Percentiles rank a stretch among this genome's conserved stretches.
Evolutionary conservation across 1,139 yeast species (phyloP).

Genomic region (Pichia kudriavzevii): DNA sequence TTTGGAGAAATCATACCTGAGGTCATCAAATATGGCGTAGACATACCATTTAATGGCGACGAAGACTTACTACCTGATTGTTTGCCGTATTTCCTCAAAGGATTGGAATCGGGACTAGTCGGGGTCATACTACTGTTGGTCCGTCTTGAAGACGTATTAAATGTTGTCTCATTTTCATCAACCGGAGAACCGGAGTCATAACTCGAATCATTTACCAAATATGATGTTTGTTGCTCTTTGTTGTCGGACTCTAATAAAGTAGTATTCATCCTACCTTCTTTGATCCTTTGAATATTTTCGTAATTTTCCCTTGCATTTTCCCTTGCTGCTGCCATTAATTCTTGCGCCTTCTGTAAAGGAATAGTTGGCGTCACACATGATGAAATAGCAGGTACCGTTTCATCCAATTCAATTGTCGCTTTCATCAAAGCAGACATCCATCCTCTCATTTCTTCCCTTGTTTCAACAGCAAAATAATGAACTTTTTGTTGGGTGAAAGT

Average conservation of each 20-base stretch:
- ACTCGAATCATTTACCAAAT: too few relatives aligned
- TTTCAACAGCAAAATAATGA: conserved; percentile 92
- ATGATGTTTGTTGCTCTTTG: too few relatives aligned
- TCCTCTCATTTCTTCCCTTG: conserved; percentile 81
- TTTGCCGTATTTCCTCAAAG: too few relatives aligned
- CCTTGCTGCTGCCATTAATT: conserved; percentile 71
- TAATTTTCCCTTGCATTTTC: conserved; percentile 62
- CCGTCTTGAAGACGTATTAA: conserved; percentile 3
- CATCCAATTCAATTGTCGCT: conserved; percentile 94
- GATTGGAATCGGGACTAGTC: conserved; percentile 14
- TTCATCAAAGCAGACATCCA: conserved; percentile 96
- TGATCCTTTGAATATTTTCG: conserved; percentile 36
- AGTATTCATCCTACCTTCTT: too few relatives aligned
- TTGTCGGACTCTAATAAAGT: too few relatives aligned
- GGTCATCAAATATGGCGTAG: conserved; percentile 55
- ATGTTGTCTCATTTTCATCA: conserved; percentile 18
- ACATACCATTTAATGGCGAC: conserved; percentile 37
- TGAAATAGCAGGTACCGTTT: conserved; percentile 85
- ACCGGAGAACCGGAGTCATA: conserved; percentile 11
- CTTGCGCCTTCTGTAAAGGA: conserved; percentile 79
- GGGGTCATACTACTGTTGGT: conserved; percentile 17
- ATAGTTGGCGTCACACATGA: conserved; percentile 94
- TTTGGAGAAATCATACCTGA: conserved; percentile 41
- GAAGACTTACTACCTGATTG: conserved; percentile 24
- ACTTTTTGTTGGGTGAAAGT: conserved; percentile 95